phyloP scores from a whole-genome alignment of 2,329 filamentous ascomycete species.

The Harringtonia lauricola region DNA sequence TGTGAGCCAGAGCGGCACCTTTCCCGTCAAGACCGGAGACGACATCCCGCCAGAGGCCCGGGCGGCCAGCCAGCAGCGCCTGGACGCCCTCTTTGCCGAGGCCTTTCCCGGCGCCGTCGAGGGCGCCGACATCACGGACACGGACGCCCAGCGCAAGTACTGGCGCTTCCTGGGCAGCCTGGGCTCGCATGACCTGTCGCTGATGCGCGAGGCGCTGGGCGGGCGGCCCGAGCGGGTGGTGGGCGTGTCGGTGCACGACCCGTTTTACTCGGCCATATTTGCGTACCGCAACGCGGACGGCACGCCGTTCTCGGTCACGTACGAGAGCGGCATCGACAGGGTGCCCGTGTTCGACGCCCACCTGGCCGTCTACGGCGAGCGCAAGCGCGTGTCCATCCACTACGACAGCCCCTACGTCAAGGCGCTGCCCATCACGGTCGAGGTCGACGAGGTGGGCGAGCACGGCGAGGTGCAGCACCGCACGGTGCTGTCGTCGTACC shows the following conservation, averaged over 20 bases:
- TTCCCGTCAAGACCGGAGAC: constrained; percentile 24
- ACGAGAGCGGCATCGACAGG: constrained; percentile 43
- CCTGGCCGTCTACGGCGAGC: constrained; percentile 37
- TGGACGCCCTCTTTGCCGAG: constrained; percentile 15
- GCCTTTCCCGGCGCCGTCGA: constrained; percentile 19
- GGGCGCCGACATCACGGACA: constrained; percentile 16
- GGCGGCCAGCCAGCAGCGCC: constrained; percentile 10
- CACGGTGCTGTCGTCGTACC: constrained; percentile 16
- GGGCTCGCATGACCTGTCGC: constrained; percentile 41
- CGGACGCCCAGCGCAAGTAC: constrained; percentile 12
- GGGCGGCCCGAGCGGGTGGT: constrained; percentile 32
- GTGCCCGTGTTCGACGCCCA: constrained; percentile 43
- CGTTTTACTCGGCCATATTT: neutral
- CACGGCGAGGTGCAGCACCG: constrained; percentile 19
- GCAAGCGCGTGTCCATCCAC: constrained; percentile 36
- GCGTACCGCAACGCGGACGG: constrained; percentile 12
- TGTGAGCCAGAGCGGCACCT: constrained; percentile 36
- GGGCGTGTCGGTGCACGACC: constrained; percentile 9
- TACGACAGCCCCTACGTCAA: constrained; percentile 49
- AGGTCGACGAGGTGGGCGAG: constrained; percentile 18
- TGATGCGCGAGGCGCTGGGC: constrained; percentile 43
- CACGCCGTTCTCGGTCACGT: constrained; percentile 36
- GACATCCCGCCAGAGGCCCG: constrained; percentile 24
- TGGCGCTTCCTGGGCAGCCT: constrained; percentile 18
- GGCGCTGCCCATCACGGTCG: constrained; percentile 32